These are phyloP conservation scores for Ascochyta pisi DNA, from an alignment of 2,329 filamentous ascomycete genomes.

Conservation along the genomic window DNA sequence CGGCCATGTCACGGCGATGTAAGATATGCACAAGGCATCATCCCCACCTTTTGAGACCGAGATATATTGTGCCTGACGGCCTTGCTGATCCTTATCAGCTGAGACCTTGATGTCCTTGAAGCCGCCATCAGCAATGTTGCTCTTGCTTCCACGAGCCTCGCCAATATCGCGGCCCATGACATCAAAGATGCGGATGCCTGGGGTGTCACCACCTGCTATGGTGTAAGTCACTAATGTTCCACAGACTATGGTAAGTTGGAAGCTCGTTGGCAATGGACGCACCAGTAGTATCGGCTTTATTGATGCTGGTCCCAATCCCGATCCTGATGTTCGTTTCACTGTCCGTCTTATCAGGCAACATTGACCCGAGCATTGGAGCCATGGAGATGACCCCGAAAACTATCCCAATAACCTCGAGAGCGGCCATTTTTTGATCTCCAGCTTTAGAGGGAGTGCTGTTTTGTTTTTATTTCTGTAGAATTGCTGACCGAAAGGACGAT, in stretches of 20 bases:
- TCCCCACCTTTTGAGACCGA: conserved; percentile 14
- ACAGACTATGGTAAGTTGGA: too few relatives aligned
- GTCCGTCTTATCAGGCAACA: conserved; percentile 6
- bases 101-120: conserved; percentile 9
- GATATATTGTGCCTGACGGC: conserved; percentile 17
- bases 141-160: conserved; percentile 9
- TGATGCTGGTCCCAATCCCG: conserved; percentile 7
- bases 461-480: too few relatives aligned
- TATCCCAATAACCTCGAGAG: conserved; percentile 3
- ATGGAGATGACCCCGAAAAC: conserved; percentile 2
- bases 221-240: background rate
- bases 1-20: conserved; percentile 21
- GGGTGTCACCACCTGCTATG: conserved; percentile 3
- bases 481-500: too few relatives aligned
- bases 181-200: conserved; percentile 8
- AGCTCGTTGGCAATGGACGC: background rate
- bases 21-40: conserved; percentile 24
- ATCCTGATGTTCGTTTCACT: conserved; percentile 4
- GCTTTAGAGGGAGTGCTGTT: background rate
- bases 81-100: background rate
- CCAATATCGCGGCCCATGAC: conserved; percentile 12
- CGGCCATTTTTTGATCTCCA: background rate
- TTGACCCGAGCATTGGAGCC: conserved; percentile 3
- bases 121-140: conserved; percentile 8
- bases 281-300: conserved; percentile 4